Percentiles rank a stretch among this genome's conserved stretches.
Conservation (phyloP, 345 rosid genomes). For the Theobroma cacao region DNA sequence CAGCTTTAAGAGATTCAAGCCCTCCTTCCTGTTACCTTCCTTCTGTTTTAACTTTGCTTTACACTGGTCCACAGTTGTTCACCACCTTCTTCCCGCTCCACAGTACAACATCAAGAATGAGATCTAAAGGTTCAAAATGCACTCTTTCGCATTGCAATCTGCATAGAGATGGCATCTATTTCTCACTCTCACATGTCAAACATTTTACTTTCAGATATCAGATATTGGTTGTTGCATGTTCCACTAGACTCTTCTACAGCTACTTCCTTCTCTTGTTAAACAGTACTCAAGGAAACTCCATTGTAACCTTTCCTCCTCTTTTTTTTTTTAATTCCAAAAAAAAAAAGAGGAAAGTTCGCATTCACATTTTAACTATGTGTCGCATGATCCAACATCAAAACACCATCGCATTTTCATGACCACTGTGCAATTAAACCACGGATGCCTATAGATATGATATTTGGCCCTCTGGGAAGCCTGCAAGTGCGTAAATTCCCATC, state of each 20-base stretch:
- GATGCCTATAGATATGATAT: too few species aligned
- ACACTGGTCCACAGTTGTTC: neutral
- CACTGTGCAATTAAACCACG: neutral
- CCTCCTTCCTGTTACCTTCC: slow-evolving; percentile 20
- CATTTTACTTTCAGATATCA: neutral
- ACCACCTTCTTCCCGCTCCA: neutral
- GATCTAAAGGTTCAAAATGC: neutral
- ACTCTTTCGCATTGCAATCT: neutral
- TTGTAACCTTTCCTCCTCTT: neutral
- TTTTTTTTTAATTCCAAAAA: neutral
- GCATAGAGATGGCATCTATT: neutral
- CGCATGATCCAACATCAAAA: neutral
- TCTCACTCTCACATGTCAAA: neutral
- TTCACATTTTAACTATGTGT: neutral
- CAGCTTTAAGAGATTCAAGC: neutral
- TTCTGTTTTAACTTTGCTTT: neutral
- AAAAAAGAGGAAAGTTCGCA: neutral
- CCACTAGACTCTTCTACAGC: neutral
- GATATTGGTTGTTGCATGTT: neutral
- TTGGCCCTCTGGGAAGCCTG: neutral
- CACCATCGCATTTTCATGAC: neutral
- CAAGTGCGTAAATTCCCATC: neutral
- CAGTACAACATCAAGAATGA: neutral
- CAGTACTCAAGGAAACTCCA: neutral
- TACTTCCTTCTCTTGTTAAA: too few species aligned